Base-by-base conservation (phyloP, 331 rosid genomes). In the Pyrus hybrid region DNA sequence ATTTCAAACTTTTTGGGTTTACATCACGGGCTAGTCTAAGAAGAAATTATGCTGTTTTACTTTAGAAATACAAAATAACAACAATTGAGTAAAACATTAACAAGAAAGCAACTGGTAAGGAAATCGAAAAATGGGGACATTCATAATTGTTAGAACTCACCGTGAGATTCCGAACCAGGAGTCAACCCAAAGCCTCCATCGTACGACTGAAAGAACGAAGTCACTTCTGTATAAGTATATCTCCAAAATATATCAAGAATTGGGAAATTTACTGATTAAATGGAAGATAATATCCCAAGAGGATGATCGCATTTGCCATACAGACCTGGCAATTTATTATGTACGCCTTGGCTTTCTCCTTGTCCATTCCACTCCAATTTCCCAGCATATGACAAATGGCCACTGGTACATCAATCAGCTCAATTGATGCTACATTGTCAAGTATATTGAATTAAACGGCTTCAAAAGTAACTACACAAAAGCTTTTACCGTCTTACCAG, bases 121-220 rank as follows among this genome's bases (percentile, higher is more conserved):
- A 62, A 75, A 22, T n/a, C 16, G 3, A 68, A 26, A 25, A 13
- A 18, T 16, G 2, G 6, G 9, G 45, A 67, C 14, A 18, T 6
- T 56, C 53, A 23, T 57, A n/a, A 58, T 57, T 7, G 28, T 14
- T 23, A n/a, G 60, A 33, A 86, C 99, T 86, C 87, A 95, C 99
- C 98, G 28, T 95, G 99, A 78, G 99, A 95, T 85, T 95, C 99
- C 49, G 96, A 88, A 74, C 91, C 93, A 62, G 99, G 99, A 83
- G 76, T 89, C 81, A 95, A 85, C 76, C 99, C 99, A 83, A 92
- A 95, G 80, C 99, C 99, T 74, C 99, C 99, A 70, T 95, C 98
- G 66, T 92, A 95, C 72, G 97, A 92, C 99, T 95, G 84, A 79
- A 76, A 81, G 37, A 74, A 76, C 73, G 23, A 26, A 28, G 33